A percentile compares a stretch with the other conserved stretches of the same genome.
phyloP scores from a whole-genome alignment of 2,329 filamentous ascomycete genomes.

The Magnaporthiopsis poae region DNA sequence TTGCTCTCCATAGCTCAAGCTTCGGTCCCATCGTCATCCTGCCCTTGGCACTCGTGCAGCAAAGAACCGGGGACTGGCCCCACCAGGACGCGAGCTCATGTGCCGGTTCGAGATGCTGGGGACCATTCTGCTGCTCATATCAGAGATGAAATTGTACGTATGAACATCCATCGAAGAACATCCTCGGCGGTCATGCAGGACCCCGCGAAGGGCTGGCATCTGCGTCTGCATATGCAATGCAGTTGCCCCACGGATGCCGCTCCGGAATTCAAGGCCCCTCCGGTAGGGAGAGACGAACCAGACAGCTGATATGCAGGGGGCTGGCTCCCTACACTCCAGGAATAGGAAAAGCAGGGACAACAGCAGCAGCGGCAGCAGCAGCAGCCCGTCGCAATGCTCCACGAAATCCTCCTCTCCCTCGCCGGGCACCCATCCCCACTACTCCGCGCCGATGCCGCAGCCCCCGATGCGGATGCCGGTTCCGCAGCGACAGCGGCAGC shows the following conservation, averaged over 20 bases:
- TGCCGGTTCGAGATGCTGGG: conserved; percentile 15
- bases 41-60: not conserved
- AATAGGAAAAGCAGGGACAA: not conserved
- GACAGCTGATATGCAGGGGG: not conserved
- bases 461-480: conserved; percentile 22
- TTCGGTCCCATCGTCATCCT: not conserved
- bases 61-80: conserved; percentile 2
- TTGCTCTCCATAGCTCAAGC: too few relatives aligned
- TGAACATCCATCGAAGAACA: not conserved
- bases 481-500: conserved; percentile 18
- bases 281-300: not conserved
- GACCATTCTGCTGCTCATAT: conserved; percentile 14
- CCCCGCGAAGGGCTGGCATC: not conserved
- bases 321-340: not conserved
- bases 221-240: not conserved
- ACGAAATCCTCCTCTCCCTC: conserved; percentile 94
- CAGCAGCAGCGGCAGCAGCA: conserved; percentile 4
- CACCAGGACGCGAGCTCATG: conserved; percentile 9
- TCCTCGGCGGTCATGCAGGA: not conserved
- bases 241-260: not conserved
- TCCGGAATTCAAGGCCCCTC: too few relatives aligned
- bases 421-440: conserved; percentile 87
- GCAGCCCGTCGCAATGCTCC: conserved; percentile 58
- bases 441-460: conserved; percentile 48
- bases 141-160: conserved; percentile 9